These are phyloP conservation scores for Podospora sp. DNA, from an alignment of 495 filamentous ascomycete species.

Conservation along the genomic window DNA sequence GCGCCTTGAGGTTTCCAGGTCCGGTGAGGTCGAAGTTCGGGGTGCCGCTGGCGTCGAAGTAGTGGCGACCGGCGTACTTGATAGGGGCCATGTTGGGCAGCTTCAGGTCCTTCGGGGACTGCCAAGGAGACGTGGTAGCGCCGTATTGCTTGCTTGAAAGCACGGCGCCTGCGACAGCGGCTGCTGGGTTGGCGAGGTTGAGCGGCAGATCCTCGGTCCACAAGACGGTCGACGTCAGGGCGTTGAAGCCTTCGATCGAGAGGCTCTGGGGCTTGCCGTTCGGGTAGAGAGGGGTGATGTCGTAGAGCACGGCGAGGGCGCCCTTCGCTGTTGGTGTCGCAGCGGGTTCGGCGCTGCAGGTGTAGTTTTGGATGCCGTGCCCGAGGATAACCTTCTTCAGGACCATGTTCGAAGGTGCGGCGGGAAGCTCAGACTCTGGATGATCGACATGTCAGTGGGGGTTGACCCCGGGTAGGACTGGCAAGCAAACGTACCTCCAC, in stretches of 20 bases:
- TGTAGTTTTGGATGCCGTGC: slow-evolving; percentile 80
- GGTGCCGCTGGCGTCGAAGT: slow-evolving; percentile 55
- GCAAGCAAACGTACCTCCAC: slow-evolving; percentile 24
- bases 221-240: slow-evolving; percentile 38
- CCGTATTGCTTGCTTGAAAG: slow-evolving; percentile 38
- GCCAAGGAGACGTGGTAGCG: slow-evolving; percentile 44
- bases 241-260: slow-evolving; percentile 31
- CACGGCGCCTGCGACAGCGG: slow-evolving; percentile 27
- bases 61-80: slow-evolving; percentile 63
- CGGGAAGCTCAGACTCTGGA: slow-evolving; percentile 46
- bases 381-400: slow-evolving; percentile 68
- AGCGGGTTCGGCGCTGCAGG: slow-evolving; percentile 46
- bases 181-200: slow-evolving; percentile 38
- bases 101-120: slow-evolving; percentile 37
- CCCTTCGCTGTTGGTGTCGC: slow-evolving; percentile 50
- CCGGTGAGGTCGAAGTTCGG: slow-evolving; percentile 62
- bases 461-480: not conserved
- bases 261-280: slow-evolving; percentile 36
- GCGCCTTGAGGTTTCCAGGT: slow-evolving; percentile 35
- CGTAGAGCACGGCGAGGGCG: slow-evolving; percentile 69
- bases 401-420: slow-evolving; percentile 46
- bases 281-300: slow-evolving; percentile 54
- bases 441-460: not conserved
- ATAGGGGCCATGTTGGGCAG: slow-evolving; percentile 34
- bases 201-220: slow-evolving; percentile 40